Percentiles rank a stretch among this genome's conserved stretches.
phyloP scores from a whole-genome alignment of 2,329 filamentous ascomycete species.

The Cadophora sp. region DNA sequence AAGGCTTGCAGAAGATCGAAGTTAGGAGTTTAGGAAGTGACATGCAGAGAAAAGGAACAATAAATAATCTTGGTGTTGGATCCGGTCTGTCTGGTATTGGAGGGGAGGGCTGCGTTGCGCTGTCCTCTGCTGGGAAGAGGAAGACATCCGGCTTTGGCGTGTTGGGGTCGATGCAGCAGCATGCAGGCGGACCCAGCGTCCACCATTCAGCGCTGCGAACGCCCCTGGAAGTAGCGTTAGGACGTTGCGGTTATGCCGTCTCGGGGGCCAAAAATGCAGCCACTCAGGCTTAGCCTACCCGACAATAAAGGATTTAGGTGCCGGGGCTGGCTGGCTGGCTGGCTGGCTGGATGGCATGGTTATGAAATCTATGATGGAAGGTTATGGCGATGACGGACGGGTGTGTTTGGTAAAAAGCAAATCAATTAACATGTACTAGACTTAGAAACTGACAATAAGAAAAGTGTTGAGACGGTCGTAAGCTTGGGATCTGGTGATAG shows the following conservation, averaged over 20 bases:
- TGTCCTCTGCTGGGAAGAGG: too few relatives aligned
- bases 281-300: neutral
- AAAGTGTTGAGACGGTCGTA: too few relatives aligned
- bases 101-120: neutral
- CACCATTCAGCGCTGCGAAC: too few relatives aligned
- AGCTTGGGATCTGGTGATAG: too few relatives aligned
- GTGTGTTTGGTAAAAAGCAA: too few relatives aligned
- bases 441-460: too few relatives aligned
- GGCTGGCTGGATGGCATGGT: neutral
- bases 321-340: neutral
- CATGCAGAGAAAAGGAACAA: neutral
- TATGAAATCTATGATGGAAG: neutral
- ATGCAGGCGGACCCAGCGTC: neutral
- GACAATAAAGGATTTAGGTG: neutral
- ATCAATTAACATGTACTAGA: too few relatives aligned
- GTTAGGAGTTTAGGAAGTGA: conserved; percentile 1
- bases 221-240: neutral
- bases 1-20: neutral
- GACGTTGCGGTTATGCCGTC: conserved; percentile 9
- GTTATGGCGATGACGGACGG: too few relatives aligned
- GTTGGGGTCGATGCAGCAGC: conserved; percentile 7
- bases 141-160: neutral
- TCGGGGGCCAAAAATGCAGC: conserved; percentile 8
- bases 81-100: neutral
- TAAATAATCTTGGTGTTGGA: neutral